phyloP scores from a whole-genome alignment of 2,329 filamentous ascomycete genomes.

The Myriosclerotinia scirpicola region DNA sequence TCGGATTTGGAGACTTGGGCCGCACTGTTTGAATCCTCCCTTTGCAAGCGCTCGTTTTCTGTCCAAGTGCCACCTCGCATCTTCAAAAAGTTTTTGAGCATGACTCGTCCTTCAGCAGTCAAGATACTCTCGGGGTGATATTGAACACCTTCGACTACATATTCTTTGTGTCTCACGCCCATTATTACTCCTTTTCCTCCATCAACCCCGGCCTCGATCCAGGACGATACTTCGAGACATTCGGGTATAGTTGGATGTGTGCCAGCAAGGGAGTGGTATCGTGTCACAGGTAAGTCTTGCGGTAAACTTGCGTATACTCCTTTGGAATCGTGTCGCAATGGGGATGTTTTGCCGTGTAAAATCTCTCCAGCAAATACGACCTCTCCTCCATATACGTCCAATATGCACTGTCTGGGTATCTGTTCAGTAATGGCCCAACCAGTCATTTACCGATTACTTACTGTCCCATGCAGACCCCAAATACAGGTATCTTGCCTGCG shows the following conservation, averaged over 20 bases:
- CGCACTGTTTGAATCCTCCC: conserved; percentile 40
- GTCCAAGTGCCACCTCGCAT: conserved; percentile 91
- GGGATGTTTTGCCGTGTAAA: conserved; percentile 94
- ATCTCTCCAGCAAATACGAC: conserved; percentile 95
- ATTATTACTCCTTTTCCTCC: conserved; percentile 86
- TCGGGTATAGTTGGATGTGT: conserved; percentile 84
- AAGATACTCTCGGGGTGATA: conserved; percentile 98
- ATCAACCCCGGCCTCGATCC: conserved; percentile 74
- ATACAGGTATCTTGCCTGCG: conserved; percentile 87
- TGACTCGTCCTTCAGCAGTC: conserved; percentile 80
- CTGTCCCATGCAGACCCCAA: conserved; percentile 99
- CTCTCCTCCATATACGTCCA: conserved; percentile 86
- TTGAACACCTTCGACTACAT: conserved; percentile 90
- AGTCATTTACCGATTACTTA: conserved; percentile 48
- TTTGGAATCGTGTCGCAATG: conserved; percentile 82
- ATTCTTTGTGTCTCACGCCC: conserved; percentile 91
- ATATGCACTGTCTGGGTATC: conserved; percentile 78
- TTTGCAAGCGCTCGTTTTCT: conserved; percentile 65
- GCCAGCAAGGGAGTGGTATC: conserved; percentile 94
- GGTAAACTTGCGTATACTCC: conserved; percentile 86
- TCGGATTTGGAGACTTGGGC: conserved; percentile 32
- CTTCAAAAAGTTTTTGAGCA: conserved; percentile 89
- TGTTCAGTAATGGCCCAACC: background rate
- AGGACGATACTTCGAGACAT: conserved; percentile 86
- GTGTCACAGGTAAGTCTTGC: conserved; percentile 81